A percentile compares a stretch with the other conserved stretches of the same genome.
These are phyloP conservation scores for Aotearoamyces nothofagi DNA, from an alignment of 2,329 filamentous ascomycete genomes.

Conservation along the genomic window DNA sequence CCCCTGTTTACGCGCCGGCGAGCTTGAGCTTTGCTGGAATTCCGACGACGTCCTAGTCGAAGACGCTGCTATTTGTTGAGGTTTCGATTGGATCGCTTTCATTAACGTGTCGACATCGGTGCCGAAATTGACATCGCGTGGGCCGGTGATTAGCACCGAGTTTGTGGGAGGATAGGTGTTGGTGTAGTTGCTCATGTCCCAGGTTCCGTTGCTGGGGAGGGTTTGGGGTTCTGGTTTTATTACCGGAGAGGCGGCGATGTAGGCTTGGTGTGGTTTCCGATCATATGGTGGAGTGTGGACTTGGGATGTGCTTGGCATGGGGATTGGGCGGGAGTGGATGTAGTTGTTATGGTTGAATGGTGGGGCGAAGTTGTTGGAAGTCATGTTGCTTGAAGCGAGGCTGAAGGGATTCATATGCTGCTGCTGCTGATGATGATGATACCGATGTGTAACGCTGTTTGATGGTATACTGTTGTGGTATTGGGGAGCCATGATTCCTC, in stretches of 20 bases:
- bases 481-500: constrained; percentile 28
- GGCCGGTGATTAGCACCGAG: no score
- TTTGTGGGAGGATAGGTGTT: background rate
- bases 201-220: background rate
- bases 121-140: constrained; percentile 44
- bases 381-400: constrained; percentile 22
- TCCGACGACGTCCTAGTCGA: constrained; percentile 18
- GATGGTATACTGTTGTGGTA: constrained; percentile 30
- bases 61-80: no score
- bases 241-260: constrained; percentile 12
- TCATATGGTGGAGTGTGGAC: constrained; percentile 14
- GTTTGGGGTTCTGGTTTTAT: constrained; percentile 21
- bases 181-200: constrained; percentile 2
- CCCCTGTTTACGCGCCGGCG: constrained; percentile 10
- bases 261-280: constrained; percentile 19
- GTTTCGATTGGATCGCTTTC: constrained; percentile 68
- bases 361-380: constrained; percentile 14
- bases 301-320: constrained; percentile 10
- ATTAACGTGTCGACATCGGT: constrained; percentile 80
- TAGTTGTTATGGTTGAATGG: constrained; percentile 15
- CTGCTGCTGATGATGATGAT: constrained; percentile 20
- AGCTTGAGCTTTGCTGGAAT: constrained; percentile 13
- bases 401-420: constrained; percentile 26
- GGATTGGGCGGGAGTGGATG: constrained; percentile 18
- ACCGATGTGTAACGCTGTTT: constrained; percentile 24